Conservation (phyloP, 148 eudicot genomes). For the Rhododendron mucronatum region DNA sequence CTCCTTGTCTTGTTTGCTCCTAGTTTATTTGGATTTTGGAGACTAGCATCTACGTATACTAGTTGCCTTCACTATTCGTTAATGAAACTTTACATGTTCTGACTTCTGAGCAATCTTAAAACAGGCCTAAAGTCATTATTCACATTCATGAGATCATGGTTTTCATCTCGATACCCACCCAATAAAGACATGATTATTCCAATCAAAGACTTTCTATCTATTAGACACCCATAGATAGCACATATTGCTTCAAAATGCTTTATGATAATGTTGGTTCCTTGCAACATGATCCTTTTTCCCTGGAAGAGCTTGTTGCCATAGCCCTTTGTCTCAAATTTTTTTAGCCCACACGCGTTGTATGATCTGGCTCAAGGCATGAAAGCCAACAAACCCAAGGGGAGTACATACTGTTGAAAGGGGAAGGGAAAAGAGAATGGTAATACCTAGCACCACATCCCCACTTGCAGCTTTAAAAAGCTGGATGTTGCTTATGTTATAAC, state of each 20-base stretch:
- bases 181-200: background rate
- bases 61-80: too few relatives aligned
- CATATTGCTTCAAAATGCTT: background rate
- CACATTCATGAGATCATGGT: background rate
- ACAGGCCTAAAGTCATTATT: background rate
- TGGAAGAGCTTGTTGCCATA: background rate
- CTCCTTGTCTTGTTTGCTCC: too few relatives aligned
- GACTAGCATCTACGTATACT: too few relatives aligned
- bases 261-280: background rate
- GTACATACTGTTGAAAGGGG: background rate
- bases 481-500: background rate
- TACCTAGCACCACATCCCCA: background rate
- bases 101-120: too few relatives aligned
- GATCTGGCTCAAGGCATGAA: background rate
- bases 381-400: background rate
- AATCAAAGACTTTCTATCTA: background rate
- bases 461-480: background rate
- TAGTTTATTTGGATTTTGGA: too few relatives aligned
- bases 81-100: too few relatives aligned
- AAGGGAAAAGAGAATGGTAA: background rate
- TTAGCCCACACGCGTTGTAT: background rate
- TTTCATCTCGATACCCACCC: background rate
- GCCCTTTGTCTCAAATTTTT: background rate
- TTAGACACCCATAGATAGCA: background rate
- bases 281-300: background rate